Evolutionary conservation across 768 basidiomycete species (phyloP), one percentile per base, ranked within the genome.

Genomic region (Pleurotus tuber-regium): DNA sequence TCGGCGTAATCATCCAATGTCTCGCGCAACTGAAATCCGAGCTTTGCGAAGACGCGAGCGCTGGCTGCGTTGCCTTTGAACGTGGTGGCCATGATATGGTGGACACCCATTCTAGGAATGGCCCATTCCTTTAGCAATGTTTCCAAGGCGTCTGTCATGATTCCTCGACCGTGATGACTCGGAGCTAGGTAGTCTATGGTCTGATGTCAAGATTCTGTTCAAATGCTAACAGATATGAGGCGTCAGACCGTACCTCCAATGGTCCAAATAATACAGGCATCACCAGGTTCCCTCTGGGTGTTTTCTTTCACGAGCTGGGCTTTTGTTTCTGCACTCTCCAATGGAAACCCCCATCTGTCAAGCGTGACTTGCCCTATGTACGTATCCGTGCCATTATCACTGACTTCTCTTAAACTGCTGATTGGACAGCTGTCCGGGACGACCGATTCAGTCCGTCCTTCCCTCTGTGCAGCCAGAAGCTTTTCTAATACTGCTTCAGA

Each of bases 81-180:
- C 4, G 76, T 71, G 9, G 68, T 66, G 2, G 66, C 76, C 14
- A 69, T 63, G 52, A 87, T 70, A 42, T 61, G 61, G 7, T 73
- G 72, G 5, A 76, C 71, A 0, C 75, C 73, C 87, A 89, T 86
- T 43, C 83, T 68, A 1, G 84, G 85, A 35, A 87, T 69, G 18
- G 70, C 79, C 86, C 88, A 88, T 9, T 73, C 60, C 14, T 75
- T 60, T 38, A 89, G 47, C 26, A 91, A 42, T 4, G 75, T 76
- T 6, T 65, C 65, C 26, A 90, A 59, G 0, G 77, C 85, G n/a
- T 78, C 80, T 18, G 78, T 77, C 89, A 89, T 89, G 55, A 90
- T 87, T 0, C 87, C 86, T 57, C 68, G 73, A 25, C 85, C 74
- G 52, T 88, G 86, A 59, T 86, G 78, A 28, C 75, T 77, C 12